Base-by-base conservation (phyloP, 192 early-diverging fungal species). In the Rhizoclosmatium globosum region DNA sequence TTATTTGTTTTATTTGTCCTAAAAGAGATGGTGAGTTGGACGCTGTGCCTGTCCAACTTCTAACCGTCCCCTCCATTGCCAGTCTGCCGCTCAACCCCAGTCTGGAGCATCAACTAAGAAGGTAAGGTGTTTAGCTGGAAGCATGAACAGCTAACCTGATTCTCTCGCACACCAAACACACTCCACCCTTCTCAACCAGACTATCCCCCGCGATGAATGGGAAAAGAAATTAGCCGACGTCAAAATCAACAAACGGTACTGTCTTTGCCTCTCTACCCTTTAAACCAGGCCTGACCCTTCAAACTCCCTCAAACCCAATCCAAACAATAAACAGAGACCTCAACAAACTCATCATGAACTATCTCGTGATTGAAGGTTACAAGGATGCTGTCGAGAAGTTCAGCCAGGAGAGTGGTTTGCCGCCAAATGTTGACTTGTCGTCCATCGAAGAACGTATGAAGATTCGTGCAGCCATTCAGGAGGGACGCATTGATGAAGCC, bases 331-430 rank as follows among this genome's bases (percentile, higher is more conserved):
- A 23, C 64, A 88, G 84, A 9, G 97, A 98, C 84, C 87, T 99
- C 58, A 98, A 99, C 90, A 95, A 95, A 82, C 91, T 99, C 38
- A 91, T 99, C 47, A 99, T 99, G 97, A 98, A 99, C 88, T 99
- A 99, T 71, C 85, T 99, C 31, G 92, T 98, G 13, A 97, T 99
- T 60, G 98, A 99, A 83, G 98, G 98, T 6, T 99, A 96, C 89
- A 99, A 97, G 84, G 96, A 98, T 81, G 98, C 98, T 0, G 98
- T 97, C 0, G 95, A 99, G 84, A 95, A 97, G 84, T 98, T 99
- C 78, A 93, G 92, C 78, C 81, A 89, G 47, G 98, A 99, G 76
- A 91, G 94, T 62, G 94, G 95, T 0, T 82, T 99, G 2, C 83
- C 88, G 45, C 93, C 94, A 3, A 88, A 81, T 15, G 91, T 97